Percentiles rank a stretch among this genome's conserved stretches.
Conservation (phyloP, 2,329 filamentous ascomycete species). For the Xenoacremonium recifei region DNA sequence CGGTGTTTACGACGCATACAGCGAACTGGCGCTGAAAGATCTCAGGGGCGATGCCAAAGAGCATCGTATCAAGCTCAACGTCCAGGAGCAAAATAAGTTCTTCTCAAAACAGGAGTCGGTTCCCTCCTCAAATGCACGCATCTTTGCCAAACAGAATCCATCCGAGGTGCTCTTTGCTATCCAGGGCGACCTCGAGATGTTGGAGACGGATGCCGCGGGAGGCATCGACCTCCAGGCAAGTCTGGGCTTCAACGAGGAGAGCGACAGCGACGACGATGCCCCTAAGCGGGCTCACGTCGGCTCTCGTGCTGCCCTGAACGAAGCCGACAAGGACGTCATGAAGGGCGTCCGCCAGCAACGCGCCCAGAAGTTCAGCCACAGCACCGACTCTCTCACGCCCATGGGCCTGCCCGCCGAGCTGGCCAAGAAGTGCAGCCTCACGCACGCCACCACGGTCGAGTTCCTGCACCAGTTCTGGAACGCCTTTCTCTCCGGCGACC, state of each 20-base stretch:
- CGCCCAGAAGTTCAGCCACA: conserved; percentile 54
- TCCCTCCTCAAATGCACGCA: conserved; percentile 41
- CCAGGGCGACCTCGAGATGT: conserved; percentile 57
- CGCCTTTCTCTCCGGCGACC: conserved; percentile 84
- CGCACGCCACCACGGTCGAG: conserved; percentile 90
- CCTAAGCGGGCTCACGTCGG: conserved; percentile 60
- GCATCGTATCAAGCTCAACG: conserved; percentile 77
- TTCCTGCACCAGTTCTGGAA: conserved; percentile 98
- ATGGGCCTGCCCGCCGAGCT: conserved; percentile 57
- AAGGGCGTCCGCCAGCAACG: conserved; percentile 62
- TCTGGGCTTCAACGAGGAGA: conserved; percentile 69
- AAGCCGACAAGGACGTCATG: conserved; percentile 66
- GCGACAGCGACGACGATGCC: conserved; percentile 63
- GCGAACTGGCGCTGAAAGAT: conserved; percentile 75
- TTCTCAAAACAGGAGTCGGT: conserved; percentile 62
- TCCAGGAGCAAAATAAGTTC: conserved; percentile 83
- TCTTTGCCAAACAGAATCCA: conserved; percentile 70
- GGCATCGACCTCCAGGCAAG: conserved; percentile 60
- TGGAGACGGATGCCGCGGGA: conserved; percentile 46
- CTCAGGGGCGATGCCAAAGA: conserved; percentile 72
- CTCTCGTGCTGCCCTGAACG: conserved; percentile 63
- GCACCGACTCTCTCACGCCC: conserved; percentile 45
- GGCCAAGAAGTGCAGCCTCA: conserved; percentile 60
- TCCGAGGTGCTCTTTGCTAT: conserved; percentile 64
- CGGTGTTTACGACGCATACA: conserved; percentile 71